Conservation (phyloP, 495 filamentous ascomycete genomes). For the Alectoria sarmentosa region DNA sequence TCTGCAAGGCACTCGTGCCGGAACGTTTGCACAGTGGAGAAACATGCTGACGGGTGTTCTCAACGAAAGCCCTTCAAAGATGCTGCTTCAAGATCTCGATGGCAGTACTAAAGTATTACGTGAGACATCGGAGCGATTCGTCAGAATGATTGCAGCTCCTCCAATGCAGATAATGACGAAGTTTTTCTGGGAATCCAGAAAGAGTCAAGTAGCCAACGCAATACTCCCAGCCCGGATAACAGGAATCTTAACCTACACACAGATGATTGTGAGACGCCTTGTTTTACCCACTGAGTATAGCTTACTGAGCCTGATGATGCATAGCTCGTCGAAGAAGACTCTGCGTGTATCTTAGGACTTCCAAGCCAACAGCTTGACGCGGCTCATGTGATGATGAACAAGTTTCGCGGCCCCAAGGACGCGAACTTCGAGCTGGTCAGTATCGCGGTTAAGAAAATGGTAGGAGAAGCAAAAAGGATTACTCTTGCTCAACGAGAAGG, state of each 20-base stretch:
- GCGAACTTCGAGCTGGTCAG: background rate
- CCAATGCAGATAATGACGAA: conserved; percentile 10
- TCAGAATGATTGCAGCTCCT: background rate
- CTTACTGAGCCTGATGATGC: background rate
- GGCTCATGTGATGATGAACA: background rate
- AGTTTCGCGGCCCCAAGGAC: background rate
- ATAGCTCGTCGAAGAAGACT: background rate
- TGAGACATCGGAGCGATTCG: background rate
- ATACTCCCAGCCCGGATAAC: background rate
- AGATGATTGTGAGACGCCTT: background rate
- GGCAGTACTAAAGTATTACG: background rate
- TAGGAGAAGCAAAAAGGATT: background rate
- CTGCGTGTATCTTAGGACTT: background rate
- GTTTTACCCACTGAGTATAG: background rate
- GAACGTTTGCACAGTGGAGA: conserved; percentile 8
- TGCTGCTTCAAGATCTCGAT: background rate
- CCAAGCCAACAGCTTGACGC: conserved; percentile 1
- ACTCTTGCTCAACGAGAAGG: conserved; percentile 1
- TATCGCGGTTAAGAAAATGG: background rate
- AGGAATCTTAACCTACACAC: background rate
- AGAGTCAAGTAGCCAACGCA: background rate
- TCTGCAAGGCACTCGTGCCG: conserved; percentile 8
- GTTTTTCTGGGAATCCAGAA: conserved; percentile 1
- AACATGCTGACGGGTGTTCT: background rate
- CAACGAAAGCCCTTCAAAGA: background rate